Evolutionary conservation across 306 rosid species (phyloP).

Genomic region (Parietaria judaica): DNA sequence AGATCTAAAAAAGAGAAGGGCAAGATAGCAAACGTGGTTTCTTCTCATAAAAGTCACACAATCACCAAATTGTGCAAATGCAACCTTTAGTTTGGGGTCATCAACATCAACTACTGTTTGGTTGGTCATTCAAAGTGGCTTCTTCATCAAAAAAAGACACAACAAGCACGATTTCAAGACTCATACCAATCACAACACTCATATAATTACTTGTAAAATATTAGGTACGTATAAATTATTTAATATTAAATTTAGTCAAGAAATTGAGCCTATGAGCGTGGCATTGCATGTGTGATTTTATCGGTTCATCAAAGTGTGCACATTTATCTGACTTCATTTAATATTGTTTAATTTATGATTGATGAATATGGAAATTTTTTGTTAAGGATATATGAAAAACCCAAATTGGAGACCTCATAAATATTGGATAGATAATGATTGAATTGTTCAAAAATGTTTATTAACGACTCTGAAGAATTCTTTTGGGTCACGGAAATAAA

Average conservation of each 20-base stretch:
- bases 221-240: neutral
- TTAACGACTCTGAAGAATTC: neutral
- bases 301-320: too few relatives aligned
- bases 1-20: too few relatives aligned
- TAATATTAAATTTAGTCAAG: neutral
- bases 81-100: neutral
- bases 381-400: too few relatives aligned
- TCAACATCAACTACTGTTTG: neutral
- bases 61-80: neutral
- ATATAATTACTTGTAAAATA: neutral
- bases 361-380: too few relatives aligned
- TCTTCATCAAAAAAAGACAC: neutral
- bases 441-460: neutral
- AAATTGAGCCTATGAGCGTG: neutral
- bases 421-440: neutral
- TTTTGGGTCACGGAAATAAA: neutral
- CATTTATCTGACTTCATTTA: too few relatives aligned
- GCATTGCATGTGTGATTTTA: neutral
- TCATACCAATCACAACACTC: neutral
- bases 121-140: conserved; percentile 1
- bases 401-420: too few relatives aligned
- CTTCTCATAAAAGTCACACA: neutral
- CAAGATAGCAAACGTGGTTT: neutral
- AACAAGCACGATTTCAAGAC: neutral
- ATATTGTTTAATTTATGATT: too few relatives aligned